These are phyloP conservation scores for Solanum gracilifrons DNA, from an alignment of 257 asterid genomes.

Conservation along the genomic window DNA sequence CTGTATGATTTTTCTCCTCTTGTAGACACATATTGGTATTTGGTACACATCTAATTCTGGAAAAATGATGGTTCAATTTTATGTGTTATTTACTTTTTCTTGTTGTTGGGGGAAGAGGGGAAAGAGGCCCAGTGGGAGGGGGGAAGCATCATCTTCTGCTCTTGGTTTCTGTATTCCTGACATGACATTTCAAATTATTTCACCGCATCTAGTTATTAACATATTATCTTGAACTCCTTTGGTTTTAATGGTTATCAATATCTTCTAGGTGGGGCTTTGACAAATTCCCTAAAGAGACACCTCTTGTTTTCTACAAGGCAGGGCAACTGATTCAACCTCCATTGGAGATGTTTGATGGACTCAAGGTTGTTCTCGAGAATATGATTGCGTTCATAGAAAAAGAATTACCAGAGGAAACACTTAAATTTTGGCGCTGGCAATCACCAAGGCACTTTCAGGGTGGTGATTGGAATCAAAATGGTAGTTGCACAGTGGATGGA, in stretches of 20 bases:
- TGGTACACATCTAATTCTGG: not conserved
- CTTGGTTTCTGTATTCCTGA: not conserved
- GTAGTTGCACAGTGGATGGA: constrained; percentile 72
- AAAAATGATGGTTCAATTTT: not conserved
- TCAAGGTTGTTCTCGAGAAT: constrained; percentile 53
- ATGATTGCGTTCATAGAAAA: constrained; percentile 62
- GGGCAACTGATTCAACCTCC: constrained; percentile 69
- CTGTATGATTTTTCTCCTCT: not conserved
- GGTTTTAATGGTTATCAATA: constrained; percentile 2
- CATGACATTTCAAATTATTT: not conserved
- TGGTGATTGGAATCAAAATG: constrained; percentile 95
- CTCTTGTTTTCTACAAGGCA: constrained; percentile 70
- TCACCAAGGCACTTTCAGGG: constrained; percentile 96
- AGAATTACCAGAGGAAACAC: constrained; percentile 40
- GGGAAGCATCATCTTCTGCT: not conserved
- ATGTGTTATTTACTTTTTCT: not conserved
- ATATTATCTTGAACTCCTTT: not conserved
- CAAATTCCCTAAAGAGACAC: constrained; percentile 78
- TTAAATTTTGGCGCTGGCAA: constrained; percentile 86
- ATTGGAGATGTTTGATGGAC: constrained; percentile 52
- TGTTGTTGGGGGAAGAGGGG: not conserved
- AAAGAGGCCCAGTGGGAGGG: not conserved
- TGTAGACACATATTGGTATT: not conserved
- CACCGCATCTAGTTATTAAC: not conserved
- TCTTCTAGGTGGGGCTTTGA: constrained; percentile 81